These are phyloP conservation scores for Colletotrichum cordylinicola DNA, from an alignment of 2,329 filamentous ascomycete genomes.

Conservation along the genomic window DNA sequence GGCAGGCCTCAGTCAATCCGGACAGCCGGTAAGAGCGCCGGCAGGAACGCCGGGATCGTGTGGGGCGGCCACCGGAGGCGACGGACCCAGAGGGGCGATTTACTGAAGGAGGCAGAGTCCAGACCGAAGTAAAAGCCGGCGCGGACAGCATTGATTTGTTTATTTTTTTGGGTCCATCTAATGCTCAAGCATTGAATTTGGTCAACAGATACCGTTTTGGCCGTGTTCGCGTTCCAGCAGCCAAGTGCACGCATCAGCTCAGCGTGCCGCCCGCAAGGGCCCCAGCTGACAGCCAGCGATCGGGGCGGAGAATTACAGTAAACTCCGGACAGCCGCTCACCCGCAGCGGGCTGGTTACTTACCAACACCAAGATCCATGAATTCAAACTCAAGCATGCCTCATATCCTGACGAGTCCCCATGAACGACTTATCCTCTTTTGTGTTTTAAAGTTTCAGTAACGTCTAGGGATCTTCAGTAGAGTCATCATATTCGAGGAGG, in stretches of 20 bases:
- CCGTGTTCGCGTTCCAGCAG: neutral
- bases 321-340: neutral
- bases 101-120: neutral
- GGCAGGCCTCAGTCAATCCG: neutral
- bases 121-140: neutral
- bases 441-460: neutral
- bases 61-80: neutral
- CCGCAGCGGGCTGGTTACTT: neutral
- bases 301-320: neutral
- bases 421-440: neutral
- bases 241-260: neutral
- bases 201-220: neutral
- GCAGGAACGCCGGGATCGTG: neutral
- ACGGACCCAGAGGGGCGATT: neutral
- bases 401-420: neutral
- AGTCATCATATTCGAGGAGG: neutral
- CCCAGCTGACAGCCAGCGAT: neutral
- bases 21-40: rapidly evolving
- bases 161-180: neutral
- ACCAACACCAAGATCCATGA: neutral
- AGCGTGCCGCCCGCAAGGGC: neutral
- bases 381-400: neutral
- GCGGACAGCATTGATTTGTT: neutral
- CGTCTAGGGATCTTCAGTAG: neutral
- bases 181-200: neutral